These are phyloP conservation scores for Xylaria digitata DNA, from an alignment of 2,329 filamentous ascomycete species.

Conservation along the genomic window DNA sequence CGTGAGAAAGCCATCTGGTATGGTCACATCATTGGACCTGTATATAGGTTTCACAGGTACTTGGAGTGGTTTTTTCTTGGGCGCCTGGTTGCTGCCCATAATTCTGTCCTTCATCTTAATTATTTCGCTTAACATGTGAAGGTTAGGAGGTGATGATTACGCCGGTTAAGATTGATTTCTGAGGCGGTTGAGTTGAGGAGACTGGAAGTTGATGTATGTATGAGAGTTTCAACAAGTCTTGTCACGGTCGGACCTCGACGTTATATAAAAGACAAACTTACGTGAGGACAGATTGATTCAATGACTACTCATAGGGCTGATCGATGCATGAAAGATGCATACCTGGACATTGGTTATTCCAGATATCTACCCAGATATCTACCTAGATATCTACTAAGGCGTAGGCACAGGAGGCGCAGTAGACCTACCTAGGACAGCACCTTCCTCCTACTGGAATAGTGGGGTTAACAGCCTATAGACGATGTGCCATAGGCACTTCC, in stretches of 20 bases:
- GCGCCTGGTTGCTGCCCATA: background rate
- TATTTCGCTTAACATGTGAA: constrained; percentile 25
- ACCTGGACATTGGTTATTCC: background rate
- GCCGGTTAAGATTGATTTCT: background rate
- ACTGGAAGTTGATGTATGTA: background rate
- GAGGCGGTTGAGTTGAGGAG: background rate
- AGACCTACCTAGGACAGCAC: too few species aligned
- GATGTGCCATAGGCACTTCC: too few species aligned
- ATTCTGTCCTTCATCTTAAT: constrained; percentile 11
- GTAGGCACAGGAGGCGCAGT: constrained; percentile 4
- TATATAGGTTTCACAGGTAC: constrained; percentile 49
- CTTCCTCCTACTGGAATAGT: background rate
- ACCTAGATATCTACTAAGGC: too few species aligned
- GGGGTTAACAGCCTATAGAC: background rate
- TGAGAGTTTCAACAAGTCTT: background rate
- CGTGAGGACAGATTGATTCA: constrained; percentile 2
- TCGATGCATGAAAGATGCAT: background rate
- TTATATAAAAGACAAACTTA: background rate
- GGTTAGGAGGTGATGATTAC: background rate
- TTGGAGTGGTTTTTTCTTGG: constrained; percentile 1
- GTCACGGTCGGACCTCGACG: background rate
- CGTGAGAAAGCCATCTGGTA: constrained; percentile 61
- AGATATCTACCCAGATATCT: too few species aligned
- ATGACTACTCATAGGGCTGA: background rate
- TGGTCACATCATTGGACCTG: constrained; percentile 52